These are phyloP conservation scores for Gossypium rotundifolium DNA, from an alignment of 345 rosid genomes.

Conservation along the genomic window DNA sequence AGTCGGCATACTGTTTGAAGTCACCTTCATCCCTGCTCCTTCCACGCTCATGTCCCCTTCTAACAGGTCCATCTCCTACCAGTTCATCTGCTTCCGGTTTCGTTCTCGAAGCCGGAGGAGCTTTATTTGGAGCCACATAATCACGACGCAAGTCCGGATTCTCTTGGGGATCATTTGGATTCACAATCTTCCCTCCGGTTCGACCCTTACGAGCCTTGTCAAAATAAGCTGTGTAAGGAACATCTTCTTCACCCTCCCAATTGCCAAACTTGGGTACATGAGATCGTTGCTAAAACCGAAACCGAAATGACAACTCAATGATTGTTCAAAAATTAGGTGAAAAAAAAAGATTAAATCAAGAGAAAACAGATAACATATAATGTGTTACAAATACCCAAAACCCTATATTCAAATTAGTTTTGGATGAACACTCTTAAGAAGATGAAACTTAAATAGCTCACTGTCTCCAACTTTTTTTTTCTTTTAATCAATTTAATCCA, in stretches of 20 bases:
- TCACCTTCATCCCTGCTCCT: conserved; percentile 45
- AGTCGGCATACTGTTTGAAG: conserved; percentile 28
- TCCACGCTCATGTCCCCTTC: conserved; percentile 30
- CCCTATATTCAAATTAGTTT: too few relatives aligned
- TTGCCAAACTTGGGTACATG: conserved; percentile 84
- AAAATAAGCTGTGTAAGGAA: conserved; percentile 84
- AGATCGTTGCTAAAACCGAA: conserved; percentile 50
- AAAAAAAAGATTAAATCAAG: too few relatives aligned
- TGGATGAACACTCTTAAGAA: too few relatives aligned
- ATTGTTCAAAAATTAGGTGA: too few relatives aligned
- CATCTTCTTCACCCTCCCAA: conserved; percentile 73
- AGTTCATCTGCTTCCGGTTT: conserved; percentile 40
- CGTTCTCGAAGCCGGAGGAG: conserved; percentile 35
- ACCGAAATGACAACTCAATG: not conserved
- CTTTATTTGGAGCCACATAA: conserved; percentile 28
- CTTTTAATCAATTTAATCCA: not conserved
- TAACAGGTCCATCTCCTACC: conserved; percentile 27
- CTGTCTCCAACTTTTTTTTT: not conserved
- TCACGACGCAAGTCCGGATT: conserved; percentile 36
- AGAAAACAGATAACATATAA: too few relatives aligned
- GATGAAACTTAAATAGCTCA: not conserved
- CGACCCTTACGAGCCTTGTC: conserved; percentile 78
- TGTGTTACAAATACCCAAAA: too few relatives aligned
- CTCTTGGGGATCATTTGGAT: conserved; percentile 76
- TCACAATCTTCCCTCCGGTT: conserved; percentile 42